phyloP scores from a whole-genome alignment of 257 asterid species.

The Solanum clarkiae region DNA sequence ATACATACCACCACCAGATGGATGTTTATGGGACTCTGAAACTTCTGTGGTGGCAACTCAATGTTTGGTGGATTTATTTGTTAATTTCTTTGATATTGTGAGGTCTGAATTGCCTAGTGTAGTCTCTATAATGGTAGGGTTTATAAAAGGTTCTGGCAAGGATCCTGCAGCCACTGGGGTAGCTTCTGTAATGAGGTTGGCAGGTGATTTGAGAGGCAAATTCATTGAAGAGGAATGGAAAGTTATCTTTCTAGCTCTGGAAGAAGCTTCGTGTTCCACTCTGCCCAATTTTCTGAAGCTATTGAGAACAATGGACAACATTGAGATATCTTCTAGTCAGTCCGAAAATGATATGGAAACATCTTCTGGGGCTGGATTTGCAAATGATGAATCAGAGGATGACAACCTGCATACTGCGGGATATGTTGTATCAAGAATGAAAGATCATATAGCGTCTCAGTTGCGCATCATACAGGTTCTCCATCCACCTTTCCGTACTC shows the following conservation, averaged over 20 bases:
- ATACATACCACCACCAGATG: constrained; percentile 38
- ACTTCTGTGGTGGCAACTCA: constrained; percentile 64
- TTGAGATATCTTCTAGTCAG: constrained; percentile 42
- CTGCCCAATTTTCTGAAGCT: constrained; percentile 56
- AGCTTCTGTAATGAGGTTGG: constrained; percentile 66
- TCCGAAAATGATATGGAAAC: constrained; percentile 33
- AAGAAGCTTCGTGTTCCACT: constrained; percentile 51
- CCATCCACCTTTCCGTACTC: background rate
- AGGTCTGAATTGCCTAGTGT: constrained; percentile 63
- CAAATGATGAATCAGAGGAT: constrained; percentile 35
- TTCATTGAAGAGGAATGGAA: constrained; percentile 69
- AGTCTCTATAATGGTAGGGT: constrained; percentile 52
- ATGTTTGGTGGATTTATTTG: constrained; percentile 60
- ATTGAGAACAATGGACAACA: constrained; percentile 52
- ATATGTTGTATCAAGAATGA: constrained; percentile 71
- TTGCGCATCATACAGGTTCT: constrained; percentile 63
- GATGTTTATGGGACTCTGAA: constrained; percentile 72
- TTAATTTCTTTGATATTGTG: constrained; percentile 47
- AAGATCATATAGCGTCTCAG: constrained; percentile 64
- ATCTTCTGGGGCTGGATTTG: constrained; percentile 30
- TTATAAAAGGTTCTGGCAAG: constrained; percentile 55
- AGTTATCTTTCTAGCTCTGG: constrained; percentile 45
- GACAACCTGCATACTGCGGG: constrained; percentile 57
- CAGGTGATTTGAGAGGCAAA: constrained; percentile 43
- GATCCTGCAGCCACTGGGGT: constrained; percentile 78